These are phyloP conservation scores for Nakataea oryzae DNA, from an alignment of 2,329 filamentous ascomycete genomes.

Conservation along the genomic window DNA sequence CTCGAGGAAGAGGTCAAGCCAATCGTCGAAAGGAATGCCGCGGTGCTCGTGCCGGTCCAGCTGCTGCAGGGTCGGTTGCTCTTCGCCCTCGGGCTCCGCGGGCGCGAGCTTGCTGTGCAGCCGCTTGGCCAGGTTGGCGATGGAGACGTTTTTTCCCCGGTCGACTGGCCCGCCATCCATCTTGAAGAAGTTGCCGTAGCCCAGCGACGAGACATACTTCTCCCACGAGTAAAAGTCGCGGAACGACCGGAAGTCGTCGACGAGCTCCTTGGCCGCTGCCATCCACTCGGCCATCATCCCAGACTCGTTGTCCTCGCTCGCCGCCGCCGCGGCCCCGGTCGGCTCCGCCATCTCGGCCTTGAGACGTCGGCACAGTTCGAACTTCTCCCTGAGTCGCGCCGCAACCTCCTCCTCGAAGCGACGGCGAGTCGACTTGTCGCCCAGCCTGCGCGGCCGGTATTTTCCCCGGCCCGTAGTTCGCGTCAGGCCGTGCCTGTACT, in stretches of 20 bases:
- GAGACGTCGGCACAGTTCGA: slow-evolving; percentile 30
- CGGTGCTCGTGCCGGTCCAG: slow-evolving; percentile 33
- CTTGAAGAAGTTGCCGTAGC: slow-evolving; percentile 25
- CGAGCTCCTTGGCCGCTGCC: slow-evolving; percentile 45
- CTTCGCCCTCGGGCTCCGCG: slow-evolving; percentile 18
- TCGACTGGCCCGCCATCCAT: slow-evolving; percentile 19
- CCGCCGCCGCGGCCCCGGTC: slow-evolving; percentile 25
- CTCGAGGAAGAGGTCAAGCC: slow-evolving; percentile 85
- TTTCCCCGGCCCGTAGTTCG: not conserved
- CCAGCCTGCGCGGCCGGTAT: slow-evolving; percentile 8
- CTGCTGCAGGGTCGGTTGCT: slow-evolving; percentile 12
- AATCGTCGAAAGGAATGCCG: slow-evolving; percentile 70
- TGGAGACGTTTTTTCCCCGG: slow-evolving; percentile 4
- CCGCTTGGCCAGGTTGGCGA: slow-evolving; percentile 34
- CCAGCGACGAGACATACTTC: slow-evolving; percentile 49
- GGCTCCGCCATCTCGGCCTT: slow-evolving; percentile 14
- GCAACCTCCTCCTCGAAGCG: slow-evolving; percentile 17
- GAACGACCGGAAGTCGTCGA: slow-evolving; percentile 53
- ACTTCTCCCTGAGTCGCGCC: slow-evolving; percentile 21
- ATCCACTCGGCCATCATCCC: slow-evolving; percentile 44
- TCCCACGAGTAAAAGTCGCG: slow-evolving; percentile 59
- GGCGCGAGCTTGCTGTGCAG: slow-evolving; percentile 35
- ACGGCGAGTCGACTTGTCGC: slow-evolving; percentile 13
- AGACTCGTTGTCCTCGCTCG: slow-evolving; percentile 20
- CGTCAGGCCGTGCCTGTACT: slow-evolving; percentile 4